These are phyloP conservation scores for Phialocephala subalpina DNA, from an alignment of 2,329 filamentous ascomycete genomes.

Conservation along the genomic window DNA sequence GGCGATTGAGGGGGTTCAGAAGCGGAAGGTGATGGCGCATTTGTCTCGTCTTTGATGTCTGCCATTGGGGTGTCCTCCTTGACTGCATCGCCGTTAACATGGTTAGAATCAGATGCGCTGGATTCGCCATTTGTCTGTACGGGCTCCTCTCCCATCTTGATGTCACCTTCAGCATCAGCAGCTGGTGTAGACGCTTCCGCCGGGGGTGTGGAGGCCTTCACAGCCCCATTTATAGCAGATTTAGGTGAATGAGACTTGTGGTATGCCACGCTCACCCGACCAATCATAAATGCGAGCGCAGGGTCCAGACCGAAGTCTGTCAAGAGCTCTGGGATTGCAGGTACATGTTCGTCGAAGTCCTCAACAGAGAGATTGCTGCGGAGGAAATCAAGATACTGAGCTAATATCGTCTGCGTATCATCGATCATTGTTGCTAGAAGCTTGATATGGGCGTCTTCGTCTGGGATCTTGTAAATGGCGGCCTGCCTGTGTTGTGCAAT, in stretches of 20 bases:
- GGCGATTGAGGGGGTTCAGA: slow-evolving; percentile 41
- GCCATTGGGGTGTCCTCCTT: slow-evolving; percentile 51
- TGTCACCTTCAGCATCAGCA: slow-evolving; percentile 64
- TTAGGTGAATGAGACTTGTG: slow-evolving; percentile 54
- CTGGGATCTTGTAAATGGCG: slow-evolving; percentile 79
- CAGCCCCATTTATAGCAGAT: slow-evolving; percentile 33
- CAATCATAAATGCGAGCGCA: slow-evolving; percentile 84
- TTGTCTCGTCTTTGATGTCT: slow-evolving; percentile 41
- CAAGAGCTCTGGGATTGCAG: slow-evolving; percentile 77
- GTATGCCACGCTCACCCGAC: slow-evolving; percentile 75
- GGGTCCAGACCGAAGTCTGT: slow-evolving; percentile 81
- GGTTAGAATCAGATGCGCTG: not conserved
- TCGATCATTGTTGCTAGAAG: slow-evolving; percentile 88
- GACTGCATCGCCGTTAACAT: slow-evolving; percentile 18
- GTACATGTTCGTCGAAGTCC: slow-evolving; percentile 82
- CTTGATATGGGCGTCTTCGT: slow-evolving; percentile 83
- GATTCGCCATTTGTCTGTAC: slow-evolving; percentile 25
- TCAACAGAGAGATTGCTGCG: slow-evolving; percentile 78
- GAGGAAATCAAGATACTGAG: slow-evolving; percentile 89
- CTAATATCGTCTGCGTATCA: slow-evolving; percentile 84
- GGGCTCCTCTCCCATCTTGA: slow-evolving; percentile 42
- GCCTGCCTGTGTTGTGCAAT: slow-evolving; percentile 89
- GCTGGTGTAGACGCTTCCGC: slow-evolving; percentile 9
- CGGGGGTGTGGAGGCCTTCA: slow-evolving; percentile 24
- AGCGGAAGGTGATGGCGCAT: slow-evolving; percentile 1